Evolutionary conservation across 768 basidiomycete genomes (phyloP), one percentile per base, ranked within the genome.

Genomic region (Suillus placidus): DNA sequence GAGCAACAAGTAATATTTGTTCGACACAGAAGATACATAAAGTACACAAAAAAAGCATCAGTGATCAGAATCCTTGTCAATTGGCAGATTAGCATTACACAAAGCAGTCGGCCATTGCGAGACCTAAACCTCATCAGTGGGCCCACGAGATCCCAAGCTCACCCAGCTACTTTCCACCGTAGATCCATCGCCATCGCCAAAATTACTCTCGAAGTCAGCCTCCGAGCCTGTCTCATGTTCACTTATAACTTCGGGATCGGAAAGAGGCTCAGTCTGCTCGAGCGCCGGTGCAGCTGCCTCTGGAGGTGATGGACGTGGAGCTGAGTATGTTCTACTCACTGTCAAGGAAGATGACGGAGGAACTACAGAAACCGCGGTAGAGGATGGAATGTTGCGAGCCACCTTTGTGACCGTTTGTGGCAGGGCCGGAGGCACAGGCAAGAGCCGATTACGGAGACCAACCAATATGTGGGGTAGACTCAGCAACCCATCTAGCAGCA

Each of bases 111-210:
- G 23, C 32, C 23, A 37, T 35, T 30, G 47, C 20, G 20, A 60
- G 54, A 68, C 32, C 47, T 23, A 43, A 38, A 37, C 20, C 16
- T 73, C 61, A 52, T 70, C 66, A 30, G 73, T 60, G 23, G 70
- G 56, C 61, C 66, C 71, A 45, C 66, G 73, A 10, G 73, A 64
- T 45, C 72, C 73, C 72, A 93, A 77, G 73, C 86, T 91, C 61
- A 94, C 79, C 92, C 92, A 94, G 68, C 90, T 92, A 58, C 85
- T 82, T 43, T 79, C 85, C 34, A 85, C 85, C 37, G 80, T 81
- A 6, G 81, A 78, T 14, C 70, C 75, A 65, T 84, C 87, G 3
- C 83, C 80, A 64, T 85, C 86, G 2, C 83, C 84, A 14, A 80
- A 78, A 68, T 86, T 88, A 70, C 88, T 88, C 75, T 92, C 91